These are phyloP conservation scores for Beauveria asiatica DNA, from an alignment of 2,329 filamentous ascomycete genomes.

Conservation along the genomic window DNA sequence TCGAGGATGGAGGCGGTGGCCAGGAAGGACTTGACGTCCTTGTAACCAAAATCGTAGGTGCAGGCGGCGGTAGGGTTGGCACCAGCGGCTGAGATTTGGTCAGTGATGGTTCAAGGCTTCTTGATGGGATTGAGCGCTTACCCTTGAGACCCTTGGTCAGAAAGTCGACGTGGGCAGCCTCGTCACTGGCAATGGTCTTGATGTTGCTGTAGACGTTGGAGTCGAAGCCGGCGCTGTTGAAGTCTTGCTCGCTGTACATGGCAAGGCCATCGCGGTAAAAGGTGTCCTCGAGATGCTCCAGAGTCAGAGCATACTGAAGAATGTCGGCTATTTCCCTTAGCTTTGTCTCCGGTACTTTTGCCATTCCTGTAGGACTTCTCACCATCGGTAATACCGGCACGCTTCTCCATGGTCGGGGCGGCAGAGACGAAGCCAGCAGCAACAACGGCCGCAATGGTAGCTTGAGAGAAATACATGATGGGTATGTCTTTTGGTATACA, in stretches of 20 bases:
- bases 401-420: constrained; percentile 12
- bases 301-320: constrained; percentile 47
- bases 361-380: not conserved
- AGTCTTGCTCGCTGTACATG: constrained; percentile 56
- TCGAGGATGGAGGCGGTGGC: constrained; percentile 62
- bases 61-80: constrained; percentile 59
- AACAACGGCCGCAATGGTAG: constrained; percentile 12
- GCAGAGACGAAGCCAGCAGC: constrained; percentile 13
- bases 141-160: constrained; percentile 18
- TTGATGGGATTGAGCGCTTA: constrained; percentile 24
- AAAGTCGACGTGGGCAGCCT: constrained; percentile 37
- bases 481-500: not conserved
- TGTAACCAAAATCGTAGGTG: constrained; percentile 64
- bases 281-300: constrained; percentile 65
- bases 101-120: constrained; percentile 22
- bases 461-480: constrained; percentile 14
- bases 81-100: constrained; percentile 50
- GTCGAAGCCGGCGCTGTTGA: constrained; percentile 52
- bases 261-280: constrained; percentile 67
- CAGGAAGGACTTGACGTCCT: constrained; percentile 58
- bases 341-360: not conserved
- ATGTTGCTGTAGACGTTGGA: constrained; percentile 49
- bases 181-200: constrained; percentile 52
- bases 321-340: constrained; percentile 13
- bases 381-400: constrained; percentile 15